Evolutionary conservation across 495 filamentous ascomycete species (phyloP).

Genomic region (Aspergillus hancockii): DNA sequence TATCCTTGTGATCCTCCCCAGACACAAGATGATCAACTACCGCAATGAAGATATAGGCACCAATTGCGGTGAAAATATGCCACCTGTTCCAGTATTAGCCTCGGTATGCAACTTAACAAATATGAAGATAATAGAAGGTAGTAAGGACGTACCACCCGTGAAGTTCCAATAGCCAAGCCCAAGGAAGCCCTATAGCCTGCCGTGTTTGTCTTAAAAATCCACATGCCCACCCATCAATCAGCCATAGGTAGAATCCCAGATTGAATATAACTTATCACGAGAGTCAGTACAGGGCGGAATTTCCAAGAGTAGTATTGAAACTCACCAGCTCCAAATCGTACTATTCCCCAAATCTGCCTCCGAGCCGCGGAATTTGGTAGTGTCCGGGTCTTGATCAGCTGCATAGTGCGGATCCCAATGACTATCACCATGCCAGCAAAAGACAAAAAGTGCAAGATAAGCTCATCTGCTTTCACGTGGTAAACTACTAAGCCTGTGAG

Average conservation of each 20-base stretch:
- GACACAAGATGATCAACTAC: slow-evolving; percentile 32
- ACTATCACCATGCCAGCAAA: slow-evolving; percentile 29
- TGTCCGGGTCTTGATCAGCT: slow-evolving; percentile 23
- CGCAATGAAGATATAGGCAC: slow-evolving; percentile 32
- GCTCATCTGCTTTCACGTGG: slow-evolving; percentile 37
- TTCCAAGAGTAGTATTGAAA: not conserved
- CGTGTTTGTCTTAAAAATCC: slow-evolving; percentile 14
- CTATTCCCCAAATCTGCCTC: slow-evolving; percentile 19
- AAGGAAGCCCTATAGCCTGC: slow-evolving; percentile 26
- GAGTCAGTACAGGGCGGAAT: not conserved
- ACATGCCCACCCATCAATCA: slow-evolving; percentile 31
- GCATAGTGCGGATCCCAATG: slow-evolving; percentile 23
- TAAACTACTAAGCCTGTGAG: slow-evolving; percentile 33
- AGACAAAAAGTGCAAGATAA: slow-evolving; percentile 27
- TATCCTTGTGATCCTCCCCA: slow-evolving; percentile 25
- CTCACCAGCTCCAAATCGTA: slow-evolving; percentile 30
- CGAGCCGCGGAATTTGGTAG: slow-evolving; percentile 17
- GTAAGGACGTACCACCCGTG: slow-evolving; percentile 32
- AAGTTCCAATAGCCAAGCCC: slow-evolving; percentile 32
- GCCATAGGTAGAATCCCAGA: slow-evolving; percentile 33
- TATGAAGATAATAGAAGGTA: no score
- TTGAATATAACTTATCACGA: slow-evolving; percentile 24
- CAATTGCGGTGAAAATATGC: slow-evolving; percentile 37
- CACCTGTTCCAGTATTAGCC: slow-evolving; percentile 23
- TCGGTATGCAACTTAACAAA: no score